Conservation (phyloP, 225 moss, liverwort and hornwort species). For the Bryum argenteum region DNA sequence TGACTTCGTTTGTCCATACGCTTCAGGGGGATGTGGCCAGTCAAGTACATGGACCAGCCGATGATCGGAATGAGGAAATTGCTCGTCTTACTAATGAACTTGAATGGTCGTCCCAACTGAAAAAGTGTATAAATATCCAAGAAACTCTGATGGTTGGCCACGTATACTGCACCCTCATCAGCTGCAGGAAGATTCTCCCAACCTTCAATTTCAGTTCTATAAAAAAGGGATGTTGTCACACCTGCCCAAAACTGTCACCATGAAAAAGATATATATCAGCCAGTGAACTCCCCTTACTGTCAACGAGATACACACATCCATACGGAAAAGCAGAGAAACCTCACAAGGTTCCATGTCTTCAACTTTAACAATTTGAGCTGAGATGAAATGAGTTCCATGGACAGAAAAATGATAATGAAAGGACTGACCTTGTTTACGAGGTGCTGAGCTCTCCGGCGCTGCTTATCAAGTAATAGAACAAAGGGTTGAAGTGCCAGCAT, state of each 20-base stretch:
- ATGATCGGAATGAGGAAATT: constrained; percentile 90
- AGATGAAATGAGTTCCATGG: constrained; percentile 6
- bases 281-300: constrained; percentile 5
- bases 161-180: constrained; percentile 88
- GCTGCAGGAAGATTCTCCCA: constrained; percentile 83
- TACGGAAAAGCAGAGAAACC: not conserved
- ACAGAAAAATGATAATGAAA: not conserved
- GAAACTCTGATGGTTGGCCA: constrained; percentile 98
- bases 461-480: constrained; percentile 80
- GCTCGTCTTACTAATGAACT: constrained; percentile 98
- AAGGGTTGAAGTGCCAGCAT: constrained; percentile 88
- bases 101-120: constrained; percentile 89
- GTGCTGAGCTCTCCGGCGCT: constrained; percentile 85
- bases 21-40: constrained; percentile 85
- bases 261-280: constrained; percentile 14
- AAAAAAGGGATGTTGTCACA: constrained; percentile 68
- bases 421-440: constrained; percentile 63
- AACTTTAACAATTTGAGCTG: not conserved
- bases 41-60: constrained; percentile 96
- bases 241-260: constrained; percentile 71
- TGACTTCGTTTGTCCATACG: constrained; percentile 87
- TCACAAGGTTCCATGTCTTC: not conserved
- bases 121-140: constrained; percentile 92
- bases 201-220: constrained; percentile 89
- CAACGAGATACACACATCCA: constrained; percentile 4